Evolutionary conservation across 2,329 filamentous ascomycete genomes (phyloP).

Genomic region (Xenoacremonium recifei): DNA sequence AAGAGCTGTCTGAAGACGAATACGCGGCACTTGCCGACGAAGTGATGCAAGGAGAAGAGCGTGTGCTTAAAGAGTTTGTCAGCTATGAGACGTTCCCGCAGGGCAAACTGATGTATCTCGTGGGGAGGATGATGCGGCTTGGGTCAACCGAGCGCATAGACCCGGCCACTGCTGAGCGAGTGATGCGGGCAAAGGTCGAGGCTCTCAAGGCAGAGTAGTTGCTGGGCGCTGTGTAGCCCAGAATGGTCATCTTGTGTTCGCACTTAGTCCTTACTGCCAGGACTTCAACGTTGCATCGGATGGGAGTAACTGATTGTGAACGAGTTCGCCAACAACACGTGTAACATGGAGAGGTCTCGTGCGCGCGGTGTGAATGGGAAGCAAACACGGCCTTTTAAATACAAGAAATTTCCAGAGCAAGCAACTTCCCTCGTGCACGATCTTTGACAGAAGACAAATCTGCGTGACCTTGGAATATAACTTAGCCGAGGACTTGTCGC

Average conservation of each 20-base stretch:
- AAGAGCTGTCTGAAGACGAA: slow-evolving; percentile 46
- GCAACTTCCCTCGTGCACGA: neutral
- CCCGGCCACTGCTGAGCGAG: slow-evolving; percentile 47
- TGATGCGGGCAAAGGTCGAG: slow-evolving; percentile 38
- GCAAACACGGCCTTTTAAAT: too few species aligned
- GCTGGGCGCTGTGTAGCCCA: neutral
- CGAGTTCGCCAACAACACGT: too few species aligned
- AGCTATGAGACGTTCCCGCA: slow-evolving; percentile 46
- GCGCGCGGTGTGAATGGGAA: too few species aligned
- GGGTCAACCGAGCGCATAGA: slow-evolving; percentile 56
- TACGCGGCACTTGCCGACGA: slow-evolving; percentile 47
- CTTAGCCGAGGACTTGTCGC: neutral
- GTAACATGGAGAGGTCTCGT: too few species aligned
- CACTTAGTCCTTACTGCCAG: neutral
- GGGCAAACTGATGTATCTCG: slow-evolving; percentile 60
- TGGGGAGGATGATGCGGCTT: slow-evolving; percentile 57
- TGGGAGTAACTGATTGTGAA: neutral
- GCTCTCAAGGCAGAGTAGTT: slow-evolving; percentile 16
- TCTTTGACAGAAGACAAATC: neutral
- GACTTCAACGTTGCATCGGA: neutral
- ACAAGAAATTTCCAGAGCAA: too few species aligned
- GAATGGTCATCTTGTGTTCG: neutral
- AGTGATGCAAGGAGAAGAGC: slow-evolving; percentile 45
- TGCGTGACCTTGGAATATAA: neutral
- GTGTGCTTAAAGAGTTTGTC: slow-evolving; percentile 46